Percentiles rank a stretch among this genome's conserved stretches.
These are phyloP conservation scores for Mucor indicus DNA, from an alignment of 371 early-diverging fungal species.

Conservation along the genomic window DNA sequence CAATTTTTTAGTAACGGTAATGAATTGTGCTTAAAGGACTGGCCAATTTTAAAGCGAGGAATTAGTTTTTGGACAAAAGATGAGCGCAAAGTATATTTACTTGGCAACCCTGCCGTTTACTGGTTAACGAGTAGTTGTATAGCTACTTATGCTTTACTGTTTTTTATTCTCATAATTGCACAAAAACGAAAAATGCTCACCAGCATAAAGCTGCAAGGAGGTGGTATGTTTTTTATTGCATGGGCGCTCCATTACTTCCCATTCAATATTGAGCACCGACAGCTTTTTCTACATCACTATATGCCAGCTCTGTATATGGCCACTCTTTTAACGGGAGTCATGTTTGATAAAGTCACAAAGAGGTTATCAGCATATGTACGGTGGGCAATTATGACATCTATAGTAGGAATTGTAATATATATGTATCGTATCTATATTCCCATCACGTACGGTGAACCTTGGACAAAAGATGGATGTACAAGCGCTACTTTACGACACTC, in stretches of 20 bases:
- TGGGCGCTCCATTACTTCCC: constrained; percentile 95
- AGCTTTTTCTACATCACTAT: constrained; percentile 97
- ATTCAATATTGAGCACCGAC: constrained; percentile 93
- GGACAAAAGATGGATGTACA: constrained; percentile 4
- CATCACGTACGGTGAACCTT: constrained; percentile 69
- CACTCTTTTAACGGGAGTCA: constrained; percentile 66
- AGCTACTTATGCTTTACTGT: constrained; percentile 57
- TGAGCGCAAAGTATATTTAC: constrained; percentile 80
- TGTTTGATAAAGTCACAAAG: constrained; percentile 69
- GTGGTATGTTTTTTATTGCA: constrained; percentile 78
- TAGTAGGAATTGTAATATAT: constrained; percentile 36
- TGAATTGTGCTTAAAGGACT: constrained; percentile 32
- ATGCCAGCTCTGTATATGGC: constrained; percentile 88
- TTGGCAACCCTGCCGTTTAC: constrained; percentile 96
- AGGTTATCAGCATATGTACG: constrained; percentile 35
- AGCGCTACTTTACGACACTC: constrained; percentile 10
- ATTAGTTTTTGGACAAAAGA: constrained; percentile 87
- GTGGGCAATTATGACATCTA: constrained; percentile 24
- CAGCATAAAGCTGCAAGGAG: constrained; percentile 29
- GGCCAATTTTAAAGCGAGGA: constrained; percentile 86
- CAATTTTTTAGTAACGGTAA: not conserved
- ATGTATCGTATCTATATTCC: constrained; percentile 70
- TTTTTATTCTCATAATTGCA: constrained; percentile 57
- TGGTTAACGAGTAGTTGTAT: constrained; percentile 74
- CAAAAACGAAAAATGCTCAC: constrained; percentile 76